phyloP scores from a whole-genome alignment of 2,329 filamentous ascomycete species.

The Epichloe bromicola region DNA sequence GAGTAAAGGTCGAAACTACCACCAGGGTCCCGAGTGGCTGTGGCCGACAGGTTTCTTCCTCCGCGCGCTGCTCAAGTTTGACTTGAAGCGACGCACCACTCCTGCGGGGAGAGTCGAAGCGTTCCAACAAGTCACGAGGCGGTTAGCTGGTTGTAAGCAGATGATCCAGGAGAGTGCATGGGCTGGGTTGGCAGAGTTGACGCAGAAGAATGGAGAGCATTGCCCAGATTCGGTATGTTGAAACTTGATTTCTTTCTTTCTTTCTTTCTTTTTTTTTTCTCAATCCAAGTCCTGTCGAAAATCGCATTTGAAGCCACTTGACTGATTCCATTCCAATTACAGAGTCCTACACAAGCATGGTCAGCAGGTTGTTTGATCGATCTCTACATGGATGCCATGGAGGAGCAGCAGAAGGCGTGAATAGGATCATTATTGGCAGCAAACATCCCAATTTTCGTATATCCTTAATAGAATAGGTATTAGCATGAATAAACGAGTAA shows the following conservation, averaged over 20 bases:
- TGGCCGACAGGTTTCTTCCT: constrained; percentile 97
- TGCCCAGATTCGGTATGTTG: constrained; percentile 69
- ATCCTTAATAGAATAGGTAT: neutral
- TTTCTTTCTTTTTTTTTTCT: neutral
- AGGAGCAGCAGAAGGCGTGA: constrained; percentile 27
- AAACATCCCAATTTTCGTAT: neutral
- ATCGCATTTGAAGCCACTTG: too few species aligned
- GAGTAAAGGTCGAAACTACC: constrained; percentile 90
- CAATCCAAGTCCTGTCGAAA: neutral
- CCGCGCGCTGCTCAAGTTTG: constrained; percentile 80
- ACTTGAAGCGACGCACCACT: constrained; percentile 53
- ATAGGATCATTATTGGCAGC: neutral
- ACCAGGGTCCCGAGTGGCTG: constrained; percentile 95
- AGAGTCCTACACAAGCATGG: constrained; percentile 95
- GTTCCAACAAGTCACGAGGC: constrained; percentile 85
- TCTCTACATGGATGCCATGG: constrained; percentile 80
- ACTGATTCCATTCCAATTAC: constrained; percentile 4
- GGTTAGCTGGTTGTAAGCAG: constrained; percentile 72
- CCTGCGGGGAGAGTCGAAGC: constrained; percentile 63
- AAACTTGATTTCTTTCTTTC: neutral
- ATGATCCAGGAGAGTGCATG: constrained; percentile 70
- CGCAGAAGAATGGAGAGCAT: constrained; percentile 73
- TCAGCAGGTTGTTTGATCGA: constrained; percentile 90
- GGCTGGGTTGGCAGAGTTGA: constrained; percentile 87
- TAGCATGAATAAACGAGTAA: neutral